Base-by-base conservation (phyloP, 2,329 filamentous ascomycete genomes). In the Sporothrix brasiliensis region DNA sequence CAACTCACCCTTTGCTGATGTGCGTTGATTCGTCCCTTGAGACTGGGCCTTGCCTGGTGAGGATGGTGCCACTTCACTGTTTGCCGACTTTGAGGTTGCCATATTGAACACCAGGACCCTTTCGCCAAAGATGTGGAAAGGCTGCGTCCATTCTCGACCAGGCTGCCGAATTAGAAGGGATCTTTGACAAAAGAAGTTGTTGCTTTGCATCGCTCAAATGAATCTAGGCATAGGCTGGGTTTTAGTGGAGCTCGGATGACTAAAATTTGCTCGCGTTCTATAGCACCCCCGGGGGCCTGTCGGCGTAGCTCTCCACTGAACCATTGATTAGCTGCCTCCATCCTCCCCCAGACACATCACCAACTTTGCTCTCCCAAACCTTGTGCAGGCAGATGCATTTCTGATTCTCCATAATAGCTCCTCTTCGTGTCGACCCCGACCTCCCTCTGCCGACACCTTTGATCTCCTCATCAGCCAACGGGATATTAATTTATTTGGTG, bases 331-430 rank as follows among this genome's bases (percentile, higher is more conserved):
- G 49, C 14, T 27, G 41, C 58, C 41, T 27, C 56, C 11, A 21
- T 27, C 24, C 39, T 27, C 41, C 39, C 56, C 58, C 39, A 61
- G 27, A 27, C 58, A 61, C 58, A 61, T 61, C 58, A 16, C 58
- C 39, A 61, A 61, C 30, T 39, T 27, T 24, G 19, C 16, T 16
- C n/a, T 30, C 21, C 41, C 41, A 16, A 9, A 2, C 47, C 47
- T 19, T n/a, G 16, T 19, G 16, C 63, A 66, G 63, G 63, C 63
- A 66, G 63, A 66, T 66, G 63, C 63, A 21, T 66, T 66, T 53
- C 44, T 34, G 11, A 13, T n/a, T 34, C 44, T 21, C 61, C 41
- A 66, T 44, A 30, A 27, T 3, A 39, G 47, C 47, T 39, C 24
- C 3, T 44, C 21, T 39, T 41, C 24, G 34, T 13, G 21, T 52